phyloP scores from a whole-genome alignment of 139 green algal genomes.

The Astrephomene gubernaculifera region DNA sequence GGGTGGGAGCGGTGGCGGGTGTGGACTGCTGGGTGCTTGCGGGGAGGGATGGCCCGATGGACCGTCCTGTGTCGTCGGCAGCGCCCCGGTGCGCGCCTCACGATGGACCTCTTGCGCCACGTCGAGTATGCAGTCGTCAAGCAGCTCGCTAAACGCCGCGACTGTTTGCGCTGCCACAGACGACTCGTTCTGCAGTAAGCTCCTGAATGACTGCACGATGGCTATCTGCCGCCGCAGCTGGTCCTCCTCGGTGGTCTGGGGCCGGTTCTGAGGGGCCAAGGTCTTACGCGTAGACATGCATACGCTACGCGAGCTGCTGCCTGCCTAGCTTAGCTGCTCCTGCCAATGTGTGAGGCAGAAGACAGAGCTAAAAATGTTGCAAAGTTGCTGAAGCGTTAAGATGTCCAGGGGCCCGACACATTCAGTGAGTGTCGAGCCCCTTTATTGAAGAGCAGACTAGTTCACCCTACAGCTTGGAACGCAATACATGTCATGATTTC shows the following conservation, averaged over 20 bases:
- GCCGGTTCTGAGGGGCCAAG: neutral
- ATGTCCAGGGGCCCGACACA: slow-evolving; percentile 25
- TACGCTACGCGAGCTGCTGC: too few relatives aligned
- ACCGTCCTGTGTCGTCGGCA: neutral
- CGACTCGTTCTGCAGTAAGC: slow-evolving; percentile 41
- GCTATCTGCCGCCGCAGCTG: slow-evolving; percentile 33
- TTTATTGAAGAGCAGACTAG: too few relatives aligned
- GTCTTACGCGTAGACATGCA: slow-evolving; percentile 25
- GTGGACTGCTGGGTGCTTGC: neutral
- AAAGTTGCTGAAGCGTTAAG: too few relatives aligned
- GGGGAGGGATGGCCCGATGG: neutral
- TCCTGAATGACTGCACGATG: slow-evolving; percentile 25
- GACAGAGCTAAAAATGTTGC: too few relatives aligned
- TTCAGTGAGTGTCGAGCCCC: slow-evolving; percentile 18
- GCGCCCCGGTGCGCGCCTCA: slow-evolving; percentile 45
- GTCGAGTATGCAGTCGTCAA: slow-evolving; percentile 70
- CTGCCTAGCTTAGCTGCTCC: too few relatives aligned
- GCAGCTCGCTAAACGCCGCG: slow-evolving; percentile 58
- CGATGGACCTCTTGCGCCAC: slow-evolving; percentile 75
- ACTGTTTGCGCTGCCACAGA: slow-evolving; percentile 53
- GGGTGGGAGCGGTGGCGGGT: slow-evolving; percentile 3
- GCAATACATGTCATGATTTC: too few relatives aligned
- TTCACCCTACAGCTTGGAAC: too few relatives aligned
- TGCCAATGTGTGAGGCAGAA: too few relatives aligned
- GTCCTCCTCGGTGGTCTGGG: slow-evolving; percentile 46